Evolutionary conservation across 352 stramenopile species (phyloP), one percentile per base, ranked within the genome.

Genomic region (Phytophthora sp.): DNA sequence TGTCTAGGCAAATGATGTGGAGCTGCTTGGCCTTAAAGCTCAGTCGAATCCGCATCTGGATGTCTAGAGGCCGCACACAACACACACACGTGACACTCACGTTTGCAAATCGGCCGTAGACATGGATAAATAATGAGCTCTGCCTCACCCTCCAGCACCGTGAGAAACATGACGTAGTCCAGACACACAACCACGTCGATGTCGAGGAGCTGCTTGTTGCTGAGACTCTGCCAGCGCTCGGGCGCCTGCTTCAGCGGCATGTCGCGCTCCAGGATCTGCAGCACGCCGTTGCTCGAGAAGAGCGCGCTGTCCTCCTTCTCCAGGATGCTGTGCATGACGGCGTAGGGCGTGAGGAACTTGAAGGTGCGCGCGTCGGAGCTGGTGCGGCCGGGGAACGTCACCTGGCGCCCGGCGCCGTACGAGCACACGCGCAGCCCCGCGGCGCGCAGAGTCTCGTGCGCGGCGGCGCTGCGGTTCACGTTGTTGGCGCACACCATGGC

Each of bases 401-500:
- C 87, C 37, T 63, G 61, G 12, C 65, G 69, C 0, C 84, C 85
- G 1, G 82, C 80, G 21, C 88, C 88, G 52, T 87, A 95, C 11
- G 83, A 94, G 49, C 77, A 79, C 15, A 92, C 88, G 41, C 83
- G 70, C 28, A 95, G 43, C 0, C 87, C 87, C 7, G 74, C 80
- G 5, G 69, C 52, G 11, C 71, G 61, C 43, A 96, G 59, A 30
- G 67, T 63, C 26, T 72, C 77, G 59, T 96, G 87, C 27, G 87
- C 88, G 24, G 85, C 87, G 24, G 87, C 82, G 63, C 85, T 95
- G 35, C 87, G 79, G 55, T 96, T 96, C 30, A 96, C 87, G 62
- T 96, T 96, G 73, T 92, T 94, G 27, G 70, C 80, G 64, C 87
- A 96, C 30, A 96, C 78, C 69, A 95, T 87, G n/a, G 84, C 82